Evolutionary conservation across 2,329 filamentous ascomycete genomes (phyloP).

Genomic region (Tolypocladium paradoxum): DNA sequence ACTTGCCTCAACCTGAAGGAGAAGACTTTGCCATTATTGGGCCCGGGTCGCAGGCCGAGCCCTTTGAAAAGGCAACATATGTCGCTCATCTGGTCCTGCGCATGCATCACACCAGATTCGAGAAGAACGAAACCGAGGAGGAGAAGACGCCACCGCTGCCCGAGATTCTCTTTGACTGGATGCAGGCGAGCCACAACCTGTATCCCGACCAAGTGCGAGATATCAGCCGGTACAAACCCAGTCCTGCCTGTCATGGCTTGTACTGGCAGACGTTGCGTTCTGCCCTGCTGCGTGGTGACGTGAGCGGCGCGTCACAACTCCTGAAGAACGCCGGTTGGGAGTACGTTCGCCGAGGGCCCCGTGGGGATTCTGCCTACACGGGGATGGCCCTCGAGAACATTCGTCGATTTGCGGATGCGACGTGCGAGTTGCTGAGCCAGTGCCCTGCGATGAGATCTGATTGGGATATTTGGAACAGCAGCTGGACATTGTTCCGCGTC

Average conservation of each 20-base stretch:
- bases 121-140: constrained; percentile 23
- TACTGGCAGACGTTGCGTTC: constrained; percentile 84
- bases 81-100: constrained; percentile 68
- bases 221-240: constrained; percentile 53
- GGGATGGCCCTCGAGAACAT: constrained; percentile 71
- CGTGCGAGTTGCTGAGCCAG: constrained; percentile 57
- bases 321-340: constrained; percentile 70
- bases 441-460: constrained; percentile 61
- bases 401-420: constrained; percentile 57
- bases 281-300: constrained; percentile 63
- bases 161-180: constrained; percentile 73
- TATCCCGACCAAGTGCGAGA: constrained; percentile 57
- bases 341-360: constrained; percentile 57
- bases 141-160: constrained; percentile 50
- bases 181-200: constrained; percentile 63
- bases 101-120: constrained; percentile 57
- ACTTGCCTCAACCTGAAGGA: constrained; percentile 35
- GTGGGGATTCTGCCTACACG: constrained; percentile 57
- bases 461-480: constrained; percentile 73
- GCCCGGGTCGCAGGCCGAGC: constrained; percentile 47
- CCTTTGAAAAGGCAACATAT: constrained; percentile 67
- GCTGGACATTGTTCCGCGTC: constrained; percentile 78
- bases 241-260: constrained; percentile 62
- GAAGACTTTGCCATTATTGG: constrained; percentile 53
- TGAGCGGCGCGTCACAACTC: constrained; percentile 54